Evolutionary conservation across 805 yeast species (phyloP).

Genomic region (Myxozyma lipomycoides): DNA sequence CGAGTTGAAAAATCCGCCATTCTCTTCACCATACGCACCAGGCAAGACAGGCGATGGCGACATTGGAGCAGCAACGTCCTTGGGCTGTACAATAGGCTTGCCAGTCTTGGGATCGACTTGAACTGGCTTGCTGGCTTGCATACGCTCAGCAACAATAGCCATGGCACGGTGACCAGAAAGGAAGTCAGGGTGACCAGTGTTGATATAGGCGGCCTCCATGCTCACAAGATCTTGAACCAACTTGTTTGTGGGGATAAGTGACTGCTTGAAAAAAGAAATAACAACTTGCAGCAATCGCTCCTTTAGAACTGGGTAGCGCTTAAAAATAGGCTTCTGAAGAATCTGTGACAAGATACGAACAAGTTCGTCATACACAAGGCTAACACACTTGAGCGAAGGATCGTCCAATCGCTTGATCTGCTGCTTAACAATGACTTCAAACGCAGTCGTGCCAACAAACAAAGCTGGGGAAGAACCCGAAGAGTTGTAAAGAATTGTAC

Average conservation of each 20-base stretch:
- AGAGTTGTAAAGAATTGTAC: constrained; percentile 95
- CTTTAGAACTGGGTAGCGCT: constrained; percentile 86
- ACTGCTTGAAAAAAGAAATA: constrained; percentile 72
- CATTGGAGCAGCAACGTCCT: constrained; percentile 26
- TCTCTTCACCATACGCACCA: constrained; percentile 44
- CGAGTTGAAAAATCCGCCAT: constrained; percentile 89
- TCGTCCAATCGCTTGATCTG: constrained; percentile 93
- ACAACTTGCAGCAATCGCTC: constrained; percentile 79
- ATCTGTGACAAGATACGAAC: constrained; percentile 86
- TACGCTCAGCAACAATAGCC: constrained; percentile 83
- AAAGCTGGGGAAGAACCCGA: constrained; percentile 94
- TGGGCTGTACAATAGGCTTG: constrained; percentile 50
- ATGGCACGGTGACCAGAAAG: constrained; percentile 92
- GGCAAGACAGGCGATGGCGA: constrained; percentile 8
- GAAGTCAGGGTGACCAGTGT: constrained; percentile 96
- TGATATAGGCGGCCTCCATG: constrained; percentile 89
- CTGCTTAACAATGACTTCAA: constrained; percentile 91
- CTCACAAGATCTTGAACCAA: constrained; percentile 79
- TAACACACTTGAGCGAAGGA: constrained; percentile 83
- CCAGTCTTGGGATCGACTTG: constrained; percentile 88
- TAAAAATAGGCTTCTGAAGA: constrained; percentile 70
- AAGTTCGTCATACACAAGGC: constrained; percentile 88
- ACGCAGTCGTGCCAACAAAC: constrained; percentile 96
- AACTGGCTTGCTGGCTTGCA: constrained; percentile 70
- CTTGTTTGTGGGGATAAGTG: constrained; percentile 76